phyloP scores from a whole-genome alignment of 306 rosid species.

The Cicer arietinum region DNA sequence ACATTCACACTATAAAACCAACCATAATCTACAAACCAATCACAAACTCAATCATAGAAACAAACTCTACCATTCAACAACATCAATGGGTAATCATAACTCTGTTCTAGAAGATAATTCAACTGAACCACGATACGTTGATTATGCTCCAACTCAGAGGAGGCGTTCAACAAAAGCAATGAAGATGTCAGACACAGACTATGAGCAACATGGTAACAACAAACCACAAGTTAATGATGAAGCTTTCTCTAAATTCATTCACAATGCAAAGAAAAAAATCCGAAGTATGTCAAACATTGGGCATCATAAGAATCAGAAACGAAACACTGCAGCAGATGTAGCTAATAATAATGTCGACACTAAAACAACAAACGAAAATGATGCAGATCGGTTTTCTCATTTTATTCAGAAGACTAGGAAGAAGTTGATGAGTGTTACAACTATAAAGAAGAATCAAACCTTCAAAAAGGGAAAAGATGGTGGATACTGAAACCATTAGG shows the following conservation, averaged over 20 bases:
- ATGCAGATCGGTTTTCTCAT: constrained; percentile 48
- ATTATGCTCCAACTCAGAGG: constrained; percentile 18
- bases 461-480: constrained; percentile 40
- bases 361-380: constrained; percentile 13
- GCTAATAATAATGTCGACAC: constrained; percentile 15
- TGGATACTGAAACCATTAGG: not conserved
- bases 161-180: constrained; percentile 4
- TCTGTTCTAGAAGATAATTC: constrained; percentile 6
- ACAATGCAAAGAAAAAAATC: constrained; percentile 31
- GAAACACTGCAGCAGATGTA: constrained; percentile 1
- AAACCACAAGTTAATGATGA: constrained; percentile 31
- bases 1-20: not conserved
- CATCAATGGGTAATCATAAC: constrained; percentile 18
- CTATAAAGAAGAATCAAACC: constrained; percentile 33
- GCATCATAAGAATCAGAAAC: not conserved
- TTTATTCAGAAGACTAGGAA: constrained; percentile 49
- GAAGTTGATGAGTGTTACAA: constrained; percentile 49
- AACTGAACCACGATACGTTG: not conserved
- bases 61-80: not conserved
- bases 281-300: constrained; percentile 38
- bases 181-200: not conserved
- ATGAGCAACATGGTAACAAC: constrained; percentile 23
- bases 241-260: constrained; percentile 46
- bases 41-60: not conserved
- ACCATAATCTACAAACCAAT: not conserved